Percentiles rank a stretch among this genome's conserved stretches.
Evolutionary conservation across 2,329 filamentous ascomycete genomes (phyloP).

Genomic region (Cercospora janseana): DNA sequence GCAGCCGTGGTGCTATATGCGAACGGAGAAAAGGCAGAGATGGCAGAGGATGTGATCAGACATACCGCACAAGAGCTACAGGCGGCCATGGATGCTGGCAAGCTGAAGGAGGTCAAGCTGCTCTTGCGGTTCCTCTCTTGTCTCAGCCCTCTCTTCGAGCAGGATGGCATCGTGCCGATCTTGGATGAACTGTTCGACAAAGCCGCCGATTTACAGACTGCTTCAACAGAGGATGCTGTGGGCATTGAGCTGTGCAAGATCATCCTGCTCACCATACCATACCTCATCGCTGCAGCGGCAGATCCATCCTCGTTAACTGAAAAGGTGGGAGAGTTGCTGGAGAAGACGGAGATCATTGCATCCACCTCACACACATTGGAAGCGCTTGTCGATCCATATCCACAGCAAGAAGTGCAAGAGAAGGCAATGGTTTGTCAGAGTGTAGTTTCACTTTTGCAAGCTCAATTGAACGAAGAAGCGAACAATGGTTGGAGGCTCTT

Average conservation of each 20-base stretch:
- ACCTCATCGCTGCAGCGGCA: conserved; percentile 69
- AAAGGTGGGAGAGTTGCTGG: conserved; percentile 74
- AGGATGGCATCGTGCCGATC: conserved; percentile 79
- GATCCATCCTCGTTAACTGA: conserved; percentile 64
- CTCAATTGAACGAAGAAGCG: conserved; percentile 77
- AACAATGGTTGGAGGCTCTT: conserved; percentile 70
- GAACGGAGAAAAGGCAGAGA: conserved; percentile 74
- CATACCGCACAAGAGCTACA: conserved; percentile 63
- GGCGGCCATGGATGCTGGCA: conserved; percentile 65
- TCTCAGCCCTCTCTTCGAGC: conserved; percentile 74
- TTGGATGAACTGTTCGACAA: conserved; percentile 87
- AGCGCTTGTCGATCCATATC: conserved; percentile 81
- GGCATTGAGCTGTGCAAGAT: conserved; percentile 90
- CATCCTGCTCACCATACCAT: conserved; percentile 90
- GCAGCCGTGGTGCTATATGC: conserved; percentile 77
- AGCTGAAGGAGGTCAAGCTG: conserved; percentile 90
- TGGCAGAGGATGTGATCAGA: conserved; percentile 68
- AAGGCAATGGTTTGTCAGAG: conserved; percentile 66
- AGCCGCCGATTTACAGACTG: conserved; percentile 89
- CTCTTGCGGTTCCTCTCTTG: conserved; percentile 86
- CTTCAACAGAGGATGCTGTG: conserved; percentile 81
- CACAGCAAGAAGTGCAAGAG: conserved; percentile 55
- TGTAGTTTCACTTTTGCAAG: conserved; percentile 77
- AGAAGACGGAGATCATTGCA: conserved; percentile 93
- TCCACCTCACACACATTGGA: conserved; percentile 84